Evolutionary conservation across 2,329 filamentous ascomycete species (phyloP).

Genomic region (Emmonsiellopsis sp.): DNA sequence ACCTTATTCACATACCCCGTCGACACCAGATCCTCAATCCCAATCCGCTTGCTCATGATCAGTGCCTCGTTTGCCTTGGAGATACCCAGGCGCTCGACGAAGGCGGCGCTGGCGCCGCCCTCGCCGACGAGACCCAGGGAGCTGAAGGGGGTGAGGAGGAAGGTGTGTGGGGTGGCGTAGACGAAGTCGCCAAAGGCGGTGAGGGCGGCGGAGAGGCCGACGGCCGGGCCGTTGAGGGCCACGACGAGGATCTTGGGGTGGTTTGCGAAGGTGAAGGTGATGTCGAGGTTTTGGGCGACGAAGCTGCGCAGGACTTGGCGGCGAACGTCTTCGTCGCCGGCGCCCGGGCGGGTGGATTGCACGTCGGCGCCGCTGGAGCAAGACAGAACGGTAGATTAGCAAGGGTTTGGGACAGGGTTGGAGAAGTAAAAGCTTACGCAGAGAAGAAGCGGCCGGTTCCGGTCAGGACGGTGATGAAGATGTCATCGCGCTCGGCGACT

Average conservation of each 20-base stretch:
- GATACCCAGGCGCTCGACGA: slow-evolving; percentile 72
- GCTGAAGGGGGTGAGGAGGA: slow-evolving; percentile 83
- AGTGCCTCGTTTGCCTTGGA: slow-evolving; percentile 84
- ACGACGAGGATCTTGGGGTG: slow-evolving; percentile 90
- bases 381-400: neutral
- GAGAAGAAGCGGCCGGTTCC: slow-evolving; percentile 79
- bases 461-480: slow-evolving; percentile 75
- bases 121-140: slow-evolving; percentile 85
- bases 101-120: slow-evolving; percentile 68
- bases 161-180: slow-evolving; percentile 73
- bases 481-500: slow-evolving; percentile 67
- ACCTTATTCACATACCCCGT: slow-evolving; percentile 82
- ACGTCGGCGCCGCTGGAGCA: slow-evolving; percentile 69
- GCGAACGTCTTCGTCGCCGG: slow-evolving; percentile 35
- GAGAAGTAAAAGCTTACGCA: slow-evolving; percentile 50
- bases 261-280: slow-evolving; percentile 80
- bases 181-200: slow-evolving; percentile 83
- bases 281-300: slow-evolving; percentile 77
- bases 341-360: slow-evolving; percentile 42
- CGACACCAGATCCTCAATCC: slow-evolving; percentile 61
- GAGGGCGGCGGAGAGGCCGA: slow-evolving; percentile 80
- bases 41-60: slow-evolving; percentile 76
- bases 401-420: neutral
- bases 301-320: slow-evolving; percentile 62
- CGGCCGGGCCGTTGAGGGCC: slow-evolving; percentile 82